A percentile compares a stretch with the other conserved stretches of the same genome.
Evolutionary conservation across 2,329 filamentous ascomycete genomes (phyloP).

Genomic region (Hypoxylon rubiginosum): DNA sequence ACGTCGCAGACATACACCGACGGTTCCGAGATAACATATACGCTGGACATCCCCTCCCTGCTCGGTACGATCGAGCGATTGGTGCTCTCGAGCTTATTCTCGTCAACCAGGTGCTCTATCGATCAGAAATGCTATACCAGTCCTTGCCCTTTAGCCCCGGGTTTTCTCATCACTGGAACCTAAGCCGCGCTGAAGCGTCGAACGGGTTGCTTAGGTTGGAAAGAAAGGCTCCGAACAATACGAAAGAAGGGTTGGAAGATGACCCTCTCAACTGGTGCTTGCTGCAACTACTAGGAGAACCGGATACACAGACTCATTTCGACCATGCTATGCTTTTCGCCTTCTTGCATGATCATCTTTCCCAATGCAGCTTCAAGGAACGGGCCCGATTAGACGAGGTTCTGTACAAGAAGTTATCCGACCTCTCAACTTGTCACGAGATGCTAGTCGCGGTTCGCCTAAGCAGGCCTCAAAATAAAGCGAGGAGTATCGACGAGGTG

Average conservation of each 20-base stretch:
- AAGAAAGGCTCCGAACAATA: conserved; percentile 3
- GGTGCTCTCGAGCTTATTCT: conserved; percentile 4
- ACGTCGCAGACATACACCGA: conserved; percentile 1
- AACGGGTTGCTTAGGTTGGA: neutral
- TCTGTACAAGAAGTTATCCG: conserved; percentile 9
- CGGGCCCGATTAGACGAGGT: conserved; percentile 7
- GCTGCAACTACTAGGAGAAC: neutral
- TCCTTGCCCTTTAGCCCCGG: neutral
- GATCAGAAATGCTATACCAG: neutral
- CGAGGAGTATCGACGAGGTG: neutral
- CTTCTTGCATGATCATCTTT: conserved; percentile 18
- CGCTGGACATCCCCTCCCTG: conserved; percentile 9
- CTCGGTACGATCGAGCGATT: neutral
- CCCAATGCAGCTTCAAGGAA: conserved; percentile 8
- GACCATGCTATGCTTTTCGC: conserved; percentile 18
- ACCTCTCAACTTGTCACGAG: conserved; percentile 16
- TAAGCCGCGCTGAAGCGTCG: neutral
- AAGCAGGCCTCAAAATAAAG: conserved; percentile 10
- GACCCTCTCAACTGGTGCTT: conserved; percentile 19
- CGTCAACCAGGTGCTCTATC: neutral
- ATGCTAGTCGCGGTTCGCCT: conserved; percentile 14
- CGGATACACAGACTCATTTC: neutral
- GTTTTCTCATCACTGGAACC: neutral
- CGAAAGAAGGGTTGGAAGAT: conserved; percentile 2
- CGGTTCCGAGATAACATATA: conserved; percentile 8